Percentiles rank a stretch among this genome's conserved stretches.
Conservation (phyloP, 73 alveolate species). For the Durusdinium trenchii region DNA sequence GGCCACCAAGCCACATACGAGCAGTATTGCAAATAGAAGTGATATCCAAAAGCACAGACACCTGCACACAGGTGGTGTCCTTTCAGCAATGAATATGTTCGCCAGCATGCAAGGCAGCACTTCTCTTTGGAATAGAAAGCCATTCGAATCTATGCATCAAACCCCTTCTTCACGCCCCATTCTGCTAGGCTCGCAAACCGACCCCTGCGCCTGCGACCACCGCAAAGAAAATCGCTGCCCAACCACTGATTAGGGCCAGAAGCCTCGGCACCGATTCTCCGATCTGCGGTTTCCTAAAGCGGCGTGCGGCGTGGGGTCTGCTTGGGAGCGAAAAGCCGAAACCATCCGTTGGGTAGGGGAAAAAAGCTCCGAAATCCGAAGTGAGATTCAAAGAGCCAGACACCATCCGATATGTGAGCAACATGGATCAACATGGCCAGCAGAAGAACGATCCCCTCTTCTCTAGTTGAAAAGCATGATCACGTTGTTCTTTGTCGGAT, state of each 20-base stretch:
- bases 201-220: conserved; percentile 42
- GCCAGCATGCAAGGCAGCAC: neutral
- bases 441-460: no score
- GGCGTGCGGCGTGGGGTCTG: no score
- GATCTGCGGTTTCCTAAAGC: no score
- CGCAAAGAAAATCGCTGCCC: conserved; percentile 59
- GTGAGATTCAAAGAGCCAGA: no score
- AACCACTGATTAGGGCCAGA: conserved; percentile 55
- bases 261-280: no score
- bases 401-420: no score
- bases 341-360: no score
- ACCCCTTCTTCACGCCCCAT: neutral
- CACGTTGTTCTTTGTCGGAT: no score
- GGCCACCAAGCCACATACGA: conserved; percentile 15
- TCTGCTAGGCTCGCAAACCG: neutral
- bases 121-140: neutral
- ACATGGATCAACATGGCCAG: no score
- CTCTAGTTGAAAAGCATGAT: no score
- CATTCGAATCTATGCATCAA: neutral
- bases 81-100: neutral
- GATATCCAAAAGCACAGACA: neutral
- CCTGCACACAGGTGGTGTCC: neutral
- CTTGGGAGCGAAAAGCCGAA: no score
- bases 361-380: no score
- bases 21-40: conserved; percentile 70